Base-by-base conservation (phyloP, 805 yeast genomes). In the Blastobotrys robertii region DNA sequence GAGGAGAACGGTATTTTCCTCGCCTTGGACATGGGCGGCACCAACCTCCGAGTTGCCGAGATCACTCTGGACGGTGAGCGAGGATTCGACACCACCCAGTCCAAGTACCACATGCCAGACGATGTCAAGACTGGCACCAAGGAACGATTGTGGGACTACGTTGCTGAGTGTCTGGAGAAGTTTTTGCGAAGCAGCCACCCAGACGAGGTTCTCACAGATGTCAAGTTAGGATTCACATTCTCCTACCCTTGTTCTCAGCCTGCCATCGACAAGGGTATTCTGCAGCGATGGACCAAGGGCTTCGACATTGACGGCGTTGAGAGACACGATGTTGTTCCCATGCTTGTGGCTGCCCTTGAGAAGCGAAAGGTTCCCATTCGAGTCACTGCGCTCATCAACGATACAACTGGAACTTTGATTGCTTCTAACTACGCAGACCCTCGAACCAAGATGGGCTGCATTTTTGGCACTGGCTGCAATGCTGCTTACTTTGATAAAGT, bases 281-380 rank as follows among this genome's bases (percentile, higher is more conserved):
- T 90, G 60, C 95, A 86, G 72, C 76, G 90, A 65, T 90, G 97
- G 97, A 90, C 97, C 50, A 90, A 90, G 70, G 98, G 97, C 51
- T 90, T 84, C 67, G 95, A 90, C 64, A 86, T 90, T 54, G 82
- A 76, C 46, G 85, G 81, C 46, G 96, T 90, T 44, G 97, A 90
- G 69, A 96, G 96, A 50, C 76, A 83, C 45, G 94, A 90, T 60
- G 96, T 90, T 47, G 95, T 84, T 41, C 94, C 94, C 50, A 73
- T 88, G 85, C 74, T 90, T 58, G 94, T 84, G 67, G 66, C 67
- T 9, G 84, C 94, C 34, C 71, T 90, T 51, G 69, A 73, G 51
- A 70, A 71, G 53, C 68, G 69, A 50, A 63, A 72, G 14, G 77
- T 85, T 41, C 94, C 96, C 50, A 84, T 88, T 56, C 73, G 77